Conservation (phyloP, 352 stramenopile genomes). For the Pythium brassicae region DNA sequence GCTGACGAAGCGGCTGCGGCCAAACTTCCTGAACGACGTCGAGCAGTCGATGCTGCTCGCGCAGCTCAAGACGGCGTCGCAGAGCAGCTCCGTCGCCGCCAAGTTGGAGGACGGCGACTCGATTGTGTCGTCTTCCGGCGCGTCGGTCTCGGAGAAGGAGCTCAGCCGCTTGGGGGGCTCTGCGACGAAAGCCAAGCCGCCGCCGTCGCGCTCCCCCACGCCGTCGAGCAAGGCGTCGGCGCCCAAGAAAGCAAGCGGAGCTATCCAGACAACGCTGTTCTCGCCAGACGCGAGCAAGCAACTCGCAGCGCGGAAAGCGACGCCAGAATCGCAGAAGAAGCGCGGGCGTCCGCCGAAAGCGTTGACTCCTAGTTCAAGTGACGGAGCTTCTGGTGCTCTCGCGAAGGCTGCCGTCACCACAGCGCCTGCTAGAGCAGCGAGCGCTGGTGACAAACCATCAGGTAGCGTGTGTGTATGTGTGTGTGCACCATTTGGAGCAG, state of each 20-base stretch:
- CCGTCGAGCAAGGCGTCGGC: slow-evolving; percentile 10
- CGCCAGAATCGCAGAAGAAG: slow-evolving; percentile 43
- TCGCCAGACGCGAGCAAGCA: slow-evolving; percentile 41
- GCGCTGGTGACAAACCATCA: slow-evolving; percentile 12
- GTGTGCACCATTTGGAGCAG: not conserved
- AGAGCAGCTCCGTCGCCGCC: slow-evolving; percentile 16
- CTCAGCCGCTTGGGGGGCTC: not conserved
- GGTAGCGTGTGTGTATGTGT: no score
- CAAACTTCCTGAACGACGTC: slow-evolving; percentile 56
- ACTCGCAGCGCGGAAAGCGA: slow-evolving; percentile 19
- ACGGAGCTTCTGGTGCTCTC: not conserved
- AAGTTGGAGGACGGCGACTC: slow-evolving; percentile 14
- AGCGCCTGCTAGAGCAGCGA: slow-evolving; percentile 9
- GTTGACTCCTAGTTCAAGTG: not conserved
- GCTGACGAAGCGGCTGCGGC: slow-evolving; percentile 38
- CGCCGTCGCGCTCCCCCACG: not conserved
- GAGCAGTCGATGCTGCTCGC: slow-evolving; percentile 58
- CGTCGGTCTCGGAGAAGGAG: slow-evolving; percentile 9
- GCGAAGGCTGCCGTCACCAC: slow-evolving; percentile 1
- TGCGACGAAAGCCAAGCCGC: slow-evolving; percentile 1
- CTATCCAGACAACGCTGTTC: slow-evolving; percentile 28
- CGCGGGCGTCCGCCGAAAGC: slow-evolving; percentile 22
- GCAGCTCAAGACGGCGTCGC: slow-evolving; percentile 33
- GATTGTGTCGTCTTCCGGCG: slow-evolving; percentile 9
- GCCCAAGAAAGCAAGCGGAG: slow-evolving; percentile 29